These are phyloP conservation scores for Aspergillus costaricaensis DNA, from an alignment of 2,329 filamentous ascomycete genomes.

Conservation along the genomic window DNA sequence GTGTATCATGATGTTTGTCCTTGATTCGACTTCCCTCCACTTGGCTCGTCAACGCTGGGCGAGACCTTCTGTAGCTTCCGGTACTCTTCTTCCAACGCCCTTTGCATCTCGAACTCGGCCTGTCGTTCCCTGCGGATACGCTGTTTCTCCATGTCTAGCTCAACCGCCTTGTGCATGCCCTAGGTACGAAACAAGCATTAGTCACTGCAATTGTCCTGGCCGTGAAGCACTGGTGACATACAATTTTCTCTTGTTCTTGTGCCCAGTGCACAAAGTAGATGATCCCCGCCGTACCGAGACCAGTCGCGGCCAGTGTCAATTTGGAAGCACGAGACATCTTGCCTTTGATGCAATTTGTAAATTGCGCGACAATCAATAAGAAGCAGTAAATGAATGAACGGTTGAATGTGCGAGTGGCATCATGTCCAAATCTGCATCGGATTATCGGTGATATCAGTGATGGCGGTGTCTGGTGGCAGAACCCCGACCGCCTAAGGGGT, in stretches of 20 bases:
- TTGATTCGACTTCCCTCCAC: constrained; percentile 21
- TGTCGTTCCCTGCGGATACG: constrained; percentile 86
- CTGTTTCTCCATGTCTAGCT: constrained; percentile 94
- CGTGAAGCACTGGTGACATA: constrained; percentile 51
- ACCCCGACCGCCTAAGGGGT: constrained; percentile 36
- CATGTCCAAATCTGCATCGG: constrained; percentile 6
- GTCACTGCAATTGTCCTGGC: background rate
- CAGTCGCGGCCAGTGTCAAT: constrained; percentile 76
- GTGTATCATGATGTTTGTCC: constrained; percentile 26
- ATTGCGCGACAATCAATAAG: background rate
- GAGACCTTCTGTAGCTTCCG: constrained; percentile 81
- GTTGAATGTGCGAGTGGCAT: background rate
- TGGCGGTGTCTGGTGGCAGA: constrained; percentile 38
- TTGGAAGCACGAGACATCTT: constrained; percentile 92
- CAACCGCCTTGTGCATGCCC: constrained; percentile 94
- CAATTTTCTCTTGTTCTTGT: constrained; percentile 79
- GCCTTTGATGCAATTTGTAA: background rate
- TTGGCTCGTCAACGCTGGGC: constrained; percentile 42
- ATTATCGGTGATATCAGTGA: constrained; percentile 26
- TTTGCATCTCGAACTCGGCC: constrained; percentile 92
- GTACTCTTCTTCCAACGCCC: constrained; percentile 82
- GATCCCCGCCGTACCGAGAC: constrained; percentile 72
- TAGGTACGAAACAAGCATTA: constrained; percentile 21
- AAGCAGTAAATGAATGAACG: background rate
- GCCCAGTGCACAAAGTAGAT: constrained; percentile 86